A percentile compares a stretch with the other conserved stretches of the same genome.
phyloP scores from a whole-genome alignment of 306 rosid genomes.

The Vigna angularis region DNA sequence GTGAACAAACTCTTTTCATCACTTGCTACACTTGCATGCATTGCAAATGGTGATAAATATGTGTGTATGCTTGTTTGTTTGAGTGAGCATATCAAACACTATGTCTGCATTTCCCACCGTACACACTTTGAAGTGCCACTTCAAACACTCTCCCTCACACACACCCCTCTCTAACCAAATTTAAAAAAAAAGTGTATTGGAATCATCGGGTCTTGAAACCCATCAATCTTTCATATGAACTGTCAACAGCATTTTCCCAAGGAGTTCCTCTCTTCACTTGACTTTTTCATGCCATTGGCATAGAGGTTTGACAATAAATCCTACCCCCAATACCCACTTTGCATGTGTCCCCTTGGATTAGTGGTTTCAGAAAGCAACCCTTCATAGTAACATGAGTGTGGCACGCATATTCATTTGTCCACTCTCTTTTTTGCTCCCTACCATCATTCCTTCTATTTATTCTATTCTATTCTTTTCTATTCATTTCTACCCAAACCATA shows the following conservation, averaged over 20 bases:
- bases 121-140: conserved; percentile 29
- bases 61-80: not conserved
- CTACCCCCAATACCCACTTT: conserved; percentile 30
- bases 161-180: not conserved
- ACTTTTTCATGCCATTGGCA: conserved; percentile 47
- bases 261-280: conserved; percentile 17
- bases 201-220: conserved; percentile 40
- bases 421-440: conserved; percentile 56
- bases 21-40: conserved; percentile 52
- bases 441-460: conserved; percentile 49
- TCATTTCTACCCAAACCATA: conserved; percentile 37
- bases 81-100: conserved; percentile 37
- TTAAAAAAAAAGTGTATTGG: conserved; percentile 20
- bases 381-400: conserved; percentile 56
- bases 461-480: conserved; percentile 41
- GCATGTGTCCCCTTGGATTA: conserved; percentile 48
- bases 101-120: conserved; percentile 43
- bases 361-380: conserved; percentile 60
- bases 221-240: conserved; percentile 54
- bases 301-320: conserved; percentile 29
- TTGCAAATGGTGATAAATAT: conserved; percentile 5
- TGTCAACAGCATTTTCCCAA: conserved; percentile 46
- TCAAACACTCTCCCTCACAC: conserved; percentile 1
- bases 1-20: conserved; percentile 48
- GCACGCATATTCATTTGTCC: conserved; percentile 67